Conservation (phyloP, 345 rosid species). For the Carallia brachiata region DNA sequence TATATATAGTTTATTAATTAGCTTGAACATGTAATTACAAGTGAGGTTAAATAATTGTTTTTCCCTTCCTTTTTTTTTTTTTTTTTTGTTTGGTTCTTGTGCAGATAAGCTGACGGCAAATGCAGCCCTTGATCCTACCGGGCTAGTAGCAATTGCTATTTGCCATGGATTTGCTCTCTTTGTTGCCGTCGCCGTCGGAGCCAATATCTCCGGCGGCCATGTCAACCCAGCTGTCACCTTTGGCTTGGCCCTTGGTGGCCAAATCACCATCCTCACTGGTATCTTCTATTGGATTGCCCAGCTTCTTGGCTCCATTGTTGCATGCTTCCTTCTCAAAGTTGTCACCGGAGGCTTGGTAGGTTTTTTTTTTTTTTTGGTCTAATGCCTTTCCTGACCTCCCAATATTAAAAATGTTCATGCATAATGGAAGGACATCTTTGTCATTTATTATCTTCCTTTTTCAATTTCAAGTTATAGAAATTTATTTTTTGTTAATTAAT, state of each 20-base stretch:
- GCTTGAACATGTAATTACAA: background rate
- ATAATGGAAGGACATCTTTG: no score
- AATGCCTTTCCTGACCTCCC: background rate
- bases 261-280: constrained; percentile 83
- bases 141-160: constrained; percentile 78
- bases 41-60: background rate
- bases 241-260: constrained; percentile 90
- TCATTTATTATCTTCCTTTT: no score
- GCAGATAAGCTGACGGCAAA: constrained; percentile 70
- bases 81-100: background rate
- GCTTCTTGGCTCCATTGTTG: constrained; percentile 82
- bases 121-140: constrained; percentile 84
- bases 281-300: constrained; percentile 93
- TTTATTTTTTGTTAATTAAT: no score
- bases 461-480: no score
- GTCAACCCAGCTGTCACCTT: constrained; percentile 96
- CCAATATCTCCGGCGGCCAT: constrained; percentile 95
- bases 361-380: no score
- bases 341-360: constrained; percentile 90
- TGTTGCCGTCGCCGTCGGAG: constrained; percentile 81
- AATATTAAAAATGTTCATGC: no score
- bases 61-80: background rate
- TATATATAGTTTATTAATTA: background rate
- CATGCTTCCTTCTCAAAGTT: constrained; percentile 67
- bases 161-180: constrained; percentile 92